Conservation (phyloP, 1,284 basidiomycete genomes). For the Moniliella sp. region DNA sequence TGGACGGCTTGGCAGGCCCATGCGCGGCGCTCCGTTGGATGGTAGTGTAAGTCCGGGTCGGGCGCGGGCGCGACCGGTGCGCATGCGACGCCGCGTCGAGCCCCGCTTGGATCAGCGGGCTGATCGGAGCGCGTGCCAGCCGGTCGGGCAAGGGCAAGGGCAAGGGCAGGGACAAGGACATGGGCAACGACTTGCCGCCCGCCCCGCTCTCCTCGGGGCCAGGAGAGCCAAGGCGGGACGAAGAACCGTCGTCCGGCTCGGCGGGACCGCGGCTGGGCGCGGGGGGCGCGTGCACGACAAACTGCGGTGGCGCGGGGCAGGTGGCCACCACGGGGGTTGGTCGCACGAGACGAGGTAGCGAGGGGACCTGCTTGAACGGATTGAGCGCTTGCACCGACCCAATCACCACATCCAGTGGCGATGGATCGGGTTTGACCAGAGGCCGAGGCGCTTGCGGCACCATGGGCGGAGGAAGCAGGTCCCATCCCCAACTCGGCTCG, state of each 20-base stretch:
- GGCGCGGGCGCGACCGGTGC: conserved; percentile 14
- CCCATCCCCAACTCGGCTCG: not conserved
- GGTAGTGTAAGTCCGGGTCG: conserved; percentile 30
- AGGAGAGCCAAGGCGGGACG: not conserved
- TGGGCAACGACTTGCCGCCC: not conserved
- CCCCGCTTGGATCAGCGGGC: conserved; percentile 32
- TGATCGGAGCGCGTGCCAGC: conserved; percentile 20
- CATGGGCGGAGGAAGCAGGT: conserved; percentile 5
- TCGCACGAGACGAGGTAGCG: conserved; percentile 18
- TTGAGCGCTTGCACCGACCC: conserved; percentile 24
- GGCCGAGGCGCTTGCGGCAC: conserved; percentile 7
- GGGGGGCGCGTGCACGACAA: conserved; percentile 2
- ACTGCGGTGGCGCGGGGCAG: conserved; percentile 3
- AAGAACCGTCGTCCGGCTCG: too few relatives aligned
- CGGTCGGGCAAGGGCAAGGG: conserved; percentile 8
- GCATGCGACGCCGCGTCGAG: conserved; percentile 26
- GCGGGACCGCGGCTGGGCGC: too few relatives aligned
- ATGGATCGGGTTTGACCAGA: too few relatives aligned
- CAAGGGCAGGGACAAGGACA: conserved; percentile 1
- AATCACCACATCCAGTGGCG: conserved; percentile 5
- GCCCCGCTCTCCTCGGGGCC: not conserved
- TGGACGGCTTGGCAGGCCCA: too few relatives aligned
- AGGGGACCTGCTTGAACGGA: conserved; percentile 21
- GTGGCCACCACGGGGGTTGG: conserved; percentile 18
- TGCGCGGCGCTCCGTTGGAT: conserved; percentile 19